These are phyloP conservation scores for Piper betle DNA, from an alignment of 164 flowering plant genomes.

Conservation along the genomic window DNA sequence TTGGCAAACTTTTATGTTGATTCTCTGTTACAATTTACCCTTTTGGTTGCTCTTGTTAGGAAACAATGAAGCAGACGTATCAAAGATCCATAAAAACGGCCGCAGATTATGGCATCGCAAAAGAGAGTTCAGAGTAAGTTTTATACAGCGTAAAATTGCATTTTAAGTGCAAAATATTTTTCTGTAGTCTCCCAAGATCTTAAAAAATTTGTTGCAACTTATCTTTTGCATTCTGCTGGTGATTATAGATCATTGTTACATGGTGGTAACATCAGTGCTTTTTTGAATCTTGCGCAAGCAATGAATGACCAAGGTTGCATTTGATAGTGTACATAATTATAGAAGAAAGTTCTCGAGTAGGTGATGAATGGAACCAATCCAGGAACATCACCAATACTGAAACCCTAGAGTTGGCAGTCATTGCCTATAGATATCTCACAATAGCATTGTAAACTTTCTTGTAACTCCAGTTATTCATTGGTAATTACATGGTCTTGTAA, in stretches of 20 bases:
- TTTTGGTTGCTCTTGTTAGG: conserved; percentile 31
- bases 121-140: conserved; percentile 91
- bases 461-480: no score
- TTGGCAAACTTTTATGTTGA: not conserved
- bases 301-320: conserved; percentile 86
- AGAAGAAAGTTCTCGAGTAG: not conserved
- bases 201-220: not conserved
- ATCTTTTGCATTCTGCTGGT: not conserved
- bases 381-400: not conserved
- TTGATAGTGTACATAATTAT: conserved; percentile 12
- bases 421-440: not conserved
- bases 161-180: not conserved
- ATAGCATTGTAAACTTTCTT: no score
- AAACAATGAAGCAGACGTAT: conserved; percentile 87
- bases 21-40: not conserved
- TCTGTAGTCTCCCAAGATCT: not conserved
- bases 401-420: not conserved
- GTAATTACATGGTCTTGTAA: not conserved
- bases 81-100: conserved; percentile 85
- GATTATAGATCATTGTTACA: conserved; percentile 56
- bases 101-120: conserved; percentile 72
- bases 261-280: conserved; percentile 77
- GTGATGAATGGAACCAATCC: not conserved
- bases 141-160: not conserved
- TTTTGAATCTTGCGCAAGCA: conserved; percentile 22